Evolutionary conservation across 1,284 basidiomycete species (phyloP).

Genomic region (Abortiporus biennis): DNA sequence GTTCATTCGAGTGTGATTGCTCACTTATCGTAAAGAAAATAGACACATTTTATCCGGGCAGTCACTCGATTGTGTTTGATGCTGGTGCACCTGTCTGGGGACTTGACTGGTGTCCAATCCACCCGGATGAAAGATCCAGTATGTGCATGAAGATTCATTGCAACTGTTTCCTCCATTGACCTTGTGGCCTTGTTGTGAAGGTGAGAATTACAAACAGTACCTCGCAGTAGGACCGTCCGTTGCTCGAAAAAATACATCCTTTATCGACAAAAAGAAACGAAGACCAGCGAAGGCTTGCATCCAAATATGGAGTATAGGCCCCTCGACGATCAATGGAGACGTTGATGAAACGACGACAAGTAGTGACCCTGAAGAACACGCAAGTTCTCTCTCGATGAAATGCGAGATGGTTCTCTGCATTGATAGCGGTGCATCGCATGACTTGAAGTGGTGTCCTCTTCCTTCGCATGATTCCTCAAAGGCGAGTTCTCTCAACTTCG

Average conservation of each 20-base stretch:
- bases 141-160: slow-evolving; percentile 7
- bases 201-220: slow-evolving; percentile 47
- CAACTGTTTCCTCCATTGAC: slow-evolving; percentile 31
- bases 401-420: slow-evolving; percentile 78
- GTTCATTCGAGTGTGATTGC: not conserved
- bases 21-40: not conserved
- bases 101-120: slow-evolving; percentile 85
- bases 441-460: slow-evolving; percentile 86
- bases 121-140: slow-evolving; percentile 43
- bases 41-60: slow-evolving; percentile 39
- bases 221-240: slow-evolving; percentile 79
- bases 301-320: slow-evolving; percentile 58
- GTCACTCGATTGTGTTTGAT: slow-evolving; percentile 64
- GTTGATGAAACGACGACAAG: slow-evolving; percentile 11
- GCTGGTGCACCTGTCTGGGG: slow-evolving; percentile 84
- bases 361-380: slow-evolving; percentile 11
- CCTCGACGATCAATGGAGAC: slow-evolving; percentile 14
- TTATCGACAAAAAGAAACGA: slow-evolving; percentile 46
- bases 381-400: slow-evolving; percentile 40
- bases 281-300: slow-evolving; percentile 56
- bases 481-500: too few species aligned
- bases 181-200: slow-evolving; percentile 1
- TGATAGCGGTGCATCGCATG: slow-evolving; percentile 67
- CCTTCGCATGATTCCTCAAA: slow-evolving; percentile 57
- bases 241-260: slow-evolving; percentile 49